Evolutionary conservation across 2,329 filamentous ascomycete genomes (phyloP), one percentile per base, ranked within the genome.

Genomic region (Diaporthe velutina): DNA sequence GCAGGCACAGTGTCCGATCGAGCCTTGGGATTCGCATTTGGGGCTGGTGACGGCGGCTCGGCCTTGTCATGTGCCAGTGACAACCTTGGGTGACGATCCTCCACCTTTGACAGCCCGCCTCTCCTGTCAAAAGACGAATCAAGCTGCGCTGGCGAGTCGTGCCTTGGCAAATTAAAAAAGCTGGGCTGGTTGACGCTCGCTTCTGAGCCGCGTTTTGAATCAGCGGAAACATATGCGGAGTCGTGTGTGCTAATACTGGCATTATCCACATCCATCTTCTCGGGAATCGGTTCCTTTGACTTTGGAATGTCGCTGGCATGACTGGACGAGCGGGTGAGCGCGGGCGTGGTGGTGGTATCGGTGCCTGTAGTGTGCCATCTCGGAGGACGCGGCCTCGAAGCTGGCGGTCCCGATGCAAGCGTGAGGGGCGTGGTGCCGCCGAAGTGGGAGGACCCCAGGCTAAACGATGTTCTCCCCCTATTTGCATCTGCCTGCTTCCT

Each of bases 401-500:
- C 8, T 81, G 79, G 19, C 81, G 78, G 17, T 81, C 79, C 35
- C 10, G 74, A 73, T 19, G 58, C 22, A 25, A 57, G 40, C 7
- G 38, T 52, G 25, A 79, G 80, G 17, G 78, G 80, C 35, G 84
- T 83, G 33, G 83, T 82, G 15, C 76, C 52, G 25, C 77, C 28
- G 76, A 90, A 88, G 74, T 89, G 85, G 1, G 86, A 79, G 60
- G 84, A 76, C 6, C 73, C 82, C 12, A 93, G 82, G 45, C 82
- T 86, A 78, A 90, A 90, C 52, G 84, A 84, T 0, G 84, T 80
- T 61, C 83, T 86, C 66, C 85, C 83, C 57, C 85, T 84, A 78
- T 92, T 92, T 48, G 90, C 87, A 79, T 96, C 94, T n/a, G 91
- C 90, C 80, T 95, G 93, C 77, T 89, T 91, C 78, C 88, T 89